Conservation (phyloP, 164 flowering plant genomes). For the Magnolia officinalis region DNA sequence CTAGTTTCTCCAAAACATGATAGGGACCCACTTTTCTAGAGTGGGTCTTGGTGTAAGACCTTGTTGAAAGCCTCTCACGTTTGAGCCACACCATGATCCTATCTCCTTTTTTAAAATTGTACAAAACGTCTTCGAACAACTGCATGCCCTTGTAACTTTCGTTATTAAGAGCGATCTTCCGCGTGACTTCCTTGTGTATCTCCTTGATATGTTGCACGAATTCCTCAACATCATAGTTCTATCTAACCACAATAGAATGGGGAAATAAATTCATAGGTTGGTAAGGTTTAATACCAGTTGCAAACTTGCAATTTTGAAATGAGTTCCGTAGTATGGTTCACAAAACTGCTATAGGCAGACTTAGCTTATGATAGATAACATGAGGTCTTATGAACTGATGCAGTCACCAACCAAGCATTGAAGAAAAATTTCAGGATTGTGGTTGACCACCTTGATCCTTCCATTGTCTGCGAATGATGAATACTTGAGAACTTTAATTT, state of each 20-base stretch:
- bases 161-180: too few species aligned
- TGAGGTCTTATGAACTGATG: neutral
- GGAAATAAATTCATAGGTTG: neutral
- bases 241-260: neutral
- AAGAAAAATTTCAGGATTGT: neutral
- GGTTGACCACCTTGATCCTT: neutral
- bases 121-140: too few species aligned
- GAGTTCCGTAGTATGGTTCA: neutral
- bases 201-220: neutral
- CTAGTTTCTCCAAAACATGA: too few species aligned
- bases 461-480: slow-evolving; percentile 1
- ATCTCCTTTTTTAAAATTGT: too few species aligned
- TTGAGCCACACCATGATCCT: too few species aligned
- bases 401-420: neutral
- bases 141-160: too few species aligned
- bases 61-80: too few species aligned
- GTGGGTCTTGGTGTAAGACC: too few species aligned
- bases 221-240: neutral
- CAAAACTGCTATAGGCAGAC: neutral
- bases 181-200: neutral
- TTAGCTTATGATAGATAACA: neutral
- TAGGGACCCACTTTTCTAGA: too few species aligned
- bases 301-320: neutral
- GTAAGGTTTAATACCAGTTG: neutral
- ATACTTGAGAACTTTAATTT: neutral